Conservation (phyloP, 805 yeast genomes). For the Pichia kluyveri region DNA sequence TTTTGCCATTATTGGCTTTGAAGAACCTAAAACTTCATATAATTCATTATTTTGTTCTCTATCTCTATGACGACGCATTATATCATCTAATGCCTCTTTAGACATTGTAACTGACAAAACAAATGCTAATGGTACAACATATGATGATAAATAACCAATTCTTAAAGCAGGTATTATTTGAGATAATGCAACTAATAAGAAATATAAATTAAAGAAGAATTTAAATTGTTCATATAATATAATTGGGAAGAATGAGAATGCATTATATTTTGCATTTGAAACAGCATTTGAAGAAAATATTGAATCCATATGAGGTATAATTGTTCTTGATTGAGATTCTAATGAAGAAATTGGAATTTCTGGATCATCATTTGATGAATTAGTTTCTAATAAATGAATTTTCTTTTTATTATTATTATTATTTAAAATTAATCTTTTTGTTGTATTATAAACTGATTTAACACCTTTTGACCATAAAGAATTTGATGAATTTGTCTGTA, state of each 20-base stretch:
- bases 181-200: slow-evolving; percentile 85
- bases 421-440: slow-evolving; percentile 19
- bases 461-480: slow-evolving; percentile 26
- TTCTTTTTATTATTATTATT: slow-evolving; percentile 19
- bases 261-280: slow-evolving; percentile 90
- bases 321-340: slow-evolving; percentile 20
- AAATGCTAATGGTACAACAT: slow-evolving; percentile 89
- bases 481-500: slow-evolving; percentile 8
- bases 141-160: slow-evolving; percentile 89
- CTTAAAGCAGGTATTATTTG: slow-evolving; percentile 84
- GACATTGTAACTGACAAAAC: slow-evolving; percentile 88
- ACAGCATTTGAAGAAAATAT: slow-evolving; percentile 62
- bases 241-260: slow-evolving; percentile 78
- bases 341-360: not conserved
- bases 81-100: slow-evolving; percentile 93
- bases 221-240: slow-evolving; percentile 93
- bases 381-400: slow-evolving; percentile 17
- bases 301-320: slow-evolving; percentile 31
- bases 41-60: slow-evolving; percentile 77
- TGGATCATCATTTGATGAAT: slow-evolving; percentile 10
- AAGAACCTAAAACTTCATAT: slow-evolving; percentile 56
- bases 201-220: slow-evolving; percentile 90
- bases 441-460: slow-evolving; percentile 18
- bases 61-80: slow-evolving; percentile 84
- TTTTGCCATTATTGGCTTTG: slow-evolving; percentile 40